Conservation (phyloP, 768 basidiomycete genomes). For the Leccinum pellstonianum region DNA sequence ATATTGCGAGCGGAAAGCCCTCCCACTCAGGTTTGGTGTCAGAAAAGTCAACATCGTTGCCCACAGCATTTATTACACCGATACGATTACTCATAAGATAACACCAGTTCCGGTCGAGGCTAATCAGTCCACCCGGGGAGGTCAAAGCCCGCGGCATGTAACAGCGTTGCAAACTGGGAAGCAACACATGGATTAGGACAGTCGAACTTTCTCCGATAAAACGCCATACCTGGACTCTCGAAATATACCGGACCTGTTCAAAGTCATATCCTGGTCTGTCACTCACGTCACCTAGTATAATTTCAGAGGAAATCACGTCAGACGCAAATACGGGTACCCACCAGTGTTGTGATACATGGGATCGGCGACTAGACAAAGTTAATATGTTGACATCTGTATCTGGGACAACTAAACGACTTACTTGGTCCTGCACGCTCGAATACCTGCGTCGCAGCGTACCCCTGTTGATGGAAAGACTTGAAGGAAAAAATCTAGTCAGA, state of each 20-base stretch:
- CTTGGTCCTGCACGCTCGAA: slow-evolving; percentile 84
- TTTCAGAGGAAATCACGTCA: not conserved
- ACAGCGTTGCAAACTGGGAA: slow-evolving; percentile 62
- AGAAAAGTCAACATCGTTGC: not conserved
- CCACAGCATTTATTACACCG: not conserved
- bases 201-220: not conserved
- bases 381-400: not conserved
- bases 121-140: slow-evolving; percentile 14
- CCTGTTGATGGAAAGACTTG: slow-evolving; percentile 77
- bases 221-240: slow-evolving; percentile 75
- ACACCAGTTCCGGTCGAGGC: not conserved
- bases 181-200: not conserved
- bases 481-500: not conserved
- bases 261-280: slow-evolving; percentile 81
- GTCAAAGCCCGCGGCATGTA: slow-evolving; percentile 69
- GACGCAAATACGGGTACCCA: slow-evolving; percentile 27
- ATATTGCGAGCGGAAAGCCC: not conserved
- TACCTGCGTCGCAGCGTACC: slow-evolving; percentile 83
- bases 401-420: slow-evolving; percentile 26
- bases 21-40: not conserved
- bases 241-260: slow-evolving; percentile 76
- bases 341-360: slow-evolving; percentile 90
- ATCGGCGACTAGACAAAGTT: slow-evolving; percentile 58
- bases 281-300: slow-evolving; percentile 64
- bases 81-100: not conserved